A percentile compares a stretch with the other conserved stretches of the same genome.
Evolutionary conservation across 805 yeast genomes (phyloP).

Genomic region (Hanseniaspora pseudoguilliermondii): DNA sequence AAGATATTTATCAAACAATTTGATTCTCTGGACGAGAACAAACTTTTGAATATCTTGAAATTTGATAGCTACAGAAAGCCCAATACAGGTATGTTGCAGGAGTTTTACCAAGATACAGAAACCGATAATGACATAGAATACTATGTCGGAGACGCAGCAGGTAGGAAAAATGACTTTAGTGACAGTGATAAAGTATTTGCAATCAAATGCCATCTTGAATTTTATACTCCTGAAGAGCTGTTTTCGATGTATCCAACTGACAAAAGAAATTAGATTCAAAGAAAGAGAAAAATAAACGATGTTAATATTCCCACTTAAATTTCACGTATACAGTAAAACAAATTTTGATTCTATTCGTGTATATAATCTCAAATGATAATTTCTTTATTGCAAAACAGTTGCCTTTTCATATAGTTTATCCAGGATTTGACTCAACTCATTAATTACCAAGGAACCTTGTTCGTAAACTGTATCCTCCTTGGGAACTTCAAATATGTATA

Average conservation of each 20-base stretch:
- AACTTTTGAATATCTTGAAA: not conserved
- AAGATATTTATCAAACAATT: not conserved
- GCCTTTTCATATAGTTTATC: constrained; percentile 92
- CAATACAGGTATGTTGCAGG: constrained; percentile 59
- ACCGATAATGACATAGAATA: constrained; percentile 16
- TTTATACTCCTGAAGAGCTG: constrained; percentile 60
- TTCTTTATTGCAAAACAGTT: constrained; percentile 51
- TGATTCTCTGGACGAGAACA: not conserved
- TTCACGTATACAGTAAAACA: too few relatives aligned
- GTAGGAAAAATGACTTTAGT: constrained; percentile 64
- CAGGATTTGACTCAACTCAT: constrained; percentile 75
- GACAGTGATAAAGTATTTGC: constrained; percentile 71
- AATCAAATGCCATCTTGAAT: constrained; percentile 36
- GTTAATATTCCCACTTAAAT: too few relatives aligned
- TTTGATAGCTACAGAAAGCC: constrained; percentile 53
- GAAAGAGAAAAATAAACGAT: too few relatives aligned
- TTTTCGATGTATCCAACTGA: constrained; percentile 24
- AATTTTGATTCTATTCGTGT: not conserved
- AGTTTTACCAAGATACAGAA: constrained; percentile 30
- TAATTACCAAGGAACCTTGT: constrained; percentile 72
- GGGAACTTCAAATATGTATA: constrained; percentile 81
- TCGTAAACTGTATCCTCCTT: constrained; percentile 79
- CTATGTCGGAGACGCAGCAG: constrained; percentile 96
- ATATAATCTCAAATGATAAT: not conserved
- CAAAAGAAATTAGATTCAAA: too few relatives aligned